Base-by-base conservation (phyloP, 352 stramenopile species). In the Discostella stelligera region DNA sequence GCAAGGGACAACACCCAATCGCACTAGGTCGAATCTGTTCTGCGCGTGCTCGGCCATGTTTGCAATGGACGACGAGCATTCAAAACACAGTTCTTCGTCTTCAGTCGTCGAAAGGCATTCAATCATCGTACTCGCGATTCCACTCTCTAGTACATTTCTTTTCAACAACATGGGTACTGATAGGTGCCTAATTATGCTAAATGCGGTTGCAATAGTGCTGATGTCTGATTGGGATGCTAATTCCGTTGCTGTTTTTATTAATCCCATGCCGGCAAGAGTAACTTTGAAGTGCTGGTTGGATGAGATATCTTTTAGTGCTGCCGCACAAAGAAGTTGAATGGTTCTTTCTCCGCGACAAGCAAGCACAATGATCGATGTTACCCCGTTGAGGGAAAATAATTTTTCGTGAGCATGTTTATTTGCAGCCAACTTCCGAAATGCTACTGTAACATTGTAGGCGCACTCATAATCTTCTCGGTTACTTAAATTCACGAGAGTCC, bases 1-100 rank as follows among this genome's bases (percentile, higher is more conserved):
- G 88, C 87, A 44, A 68, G 79, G 53, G 95, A 87, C n/a, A 50
- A 89, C 89, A 10, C 88, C 83, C 69, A 97, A 91, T 13, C 89
- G 84, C 25, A 96, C 94, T 52, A 98, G 87, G 52, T 84, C 86
- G 11, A 89, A 64, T 77, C 98, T 96, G 71, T 97, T 97, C 46
- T 94, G 74, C 8, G 88, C 92, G 67, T 97, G 95, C 75, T 98
- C 96, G 41, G 91, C 95, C 25, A 98, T 79, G 39, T 96, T 97
- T 25, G 95, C 93, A 14, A 98, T 85, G 3, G 92, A 83, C 0
- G 94, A 95, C 7, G 95, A 90, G 71, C 92, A 95, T 73, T 98
- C 95, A 18, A 94, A 90, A 14, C 95, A 88, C 0, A 98, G 75
- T 61, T 97, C 93, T 48, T 96, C 87, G 58, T 95, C 73, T 50